Evolutionary conservation across 129 eudicot genomes (phyloP).

Genomic region (Artemisia annua): DNA sequence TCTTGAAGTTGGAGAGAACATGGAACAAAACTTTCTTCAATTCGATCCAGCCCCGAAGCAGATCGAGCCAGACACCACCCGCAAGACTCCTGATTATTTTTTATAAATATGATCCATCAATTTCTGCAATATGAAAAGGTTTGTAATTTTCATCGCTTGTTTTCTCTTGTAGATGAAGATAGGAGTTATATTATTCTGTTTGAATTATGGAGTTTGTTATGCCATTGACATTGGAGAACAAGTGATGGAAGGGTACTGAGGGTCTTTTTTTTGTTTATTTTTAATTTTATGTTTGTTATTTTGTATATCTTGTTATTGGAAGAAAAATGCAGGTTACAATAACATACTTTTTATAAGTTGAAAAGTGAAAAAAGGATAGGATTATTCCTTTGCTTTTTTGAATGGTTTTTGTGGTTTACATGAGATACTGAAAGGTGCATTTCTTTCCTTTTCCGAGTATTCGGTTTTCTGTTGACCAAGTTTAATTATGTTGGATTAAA

Average conservation of each 20-base stretch:
- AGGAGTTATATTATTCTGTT: not conserved
- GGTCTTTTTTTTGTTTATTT: not conserved
- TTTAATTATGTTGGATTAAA: not conserved
- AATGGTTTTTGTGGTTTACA: constrained; percentile 15
- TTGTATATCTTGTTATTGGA: constrained; percentile 30
- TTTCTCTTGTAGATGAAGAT: constrained; percentile 2
- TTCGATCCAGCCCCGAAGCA: constrained; percentile 98
- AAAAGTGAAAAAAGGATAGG: constrained; percentile 4
- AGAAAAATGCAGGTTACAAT: constrained; percentile 25
- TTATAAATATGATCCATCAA: constrained; percentile 41
- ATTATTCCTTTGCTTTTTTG: constrained; percentile 7
- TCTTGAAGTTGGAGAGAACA: constrained; percentile 88
- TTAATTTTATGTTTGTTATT: constrained; percentile 2
- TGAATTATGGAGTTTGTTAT: not conserved
- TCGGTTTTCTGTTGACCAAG: not conserved
- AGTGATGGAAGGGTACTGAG: constrained; percentile 21
- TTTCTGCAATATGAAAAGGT: constrained; percentile 21
- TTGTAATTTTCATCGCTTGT: constrained; percentile 40
- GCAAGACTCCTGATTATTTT: constrained; percentile 96
- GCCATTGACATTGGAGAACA: not conserved
- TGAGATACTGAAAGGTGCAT: not conserved
- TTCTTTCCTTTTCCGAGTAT: not conserved
- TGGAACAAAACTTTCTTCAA: constrained; percentile 97
- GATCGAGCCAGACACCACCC: constrained; percentile 89
- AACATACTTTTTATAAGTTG: constrained; percentile 11